Evolutionary conservation across 129 eudicot species (phyloP), one percentile per base, ranked within the genome.

Genomic region (Logfia minima): DNA sequence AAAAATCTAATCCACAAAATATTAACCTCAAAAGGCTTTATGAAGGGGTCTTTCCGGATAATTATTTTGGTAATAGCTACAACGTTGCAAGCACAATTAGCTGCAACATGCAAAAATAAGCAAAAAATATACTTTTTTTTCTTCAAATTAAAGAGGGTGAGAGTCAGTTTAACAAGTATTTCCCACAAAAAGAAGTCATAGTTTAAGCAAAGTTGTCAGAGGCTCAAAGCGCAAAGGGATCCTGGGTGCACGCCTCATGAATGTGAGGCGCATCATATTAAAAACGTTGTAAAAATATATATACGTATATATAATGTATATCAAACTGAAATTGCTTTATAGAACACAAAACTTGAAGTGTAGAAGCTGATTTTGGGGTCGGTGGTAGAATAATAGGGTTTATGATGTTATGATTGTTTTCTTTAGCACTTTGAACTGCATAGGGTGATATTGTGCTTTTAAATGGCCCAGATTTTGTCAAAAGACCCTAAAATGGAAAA

Each of bases 51-150:
- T 41, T 64, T 29, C 62, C 63, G 28, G 31, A 64, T 26, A n/a
- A 63, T 43, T 45, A 63, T 17, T 23, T 55, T n/a, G 1, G 14
- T 10, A 64, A 39, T 6, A 21, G 29, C 61, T 63, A 62, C 32
- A 28, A 63, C 14, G 26, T 41, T 41, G 79, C 79, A 63, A 75
- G 13, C 79, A 64, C 9, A 19, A 10, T 45, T 29, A 19, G 43
- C 71, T 26, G n/a, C 60, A 75, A 43, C 41, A 5, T 41, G 58
- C 2, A 48, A 55, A 35, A 53, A 6, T 18, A 58, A 61, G 63
- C 45, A 13, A 24, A 41, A 43, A 31, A 3, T 45, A 75, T 75
- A 48, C 6, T 56, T 34, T 58, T 32, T 7, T 13, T 45, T 45
- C 53, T 23, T 58, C 26, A 58, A 19, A 58, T 8, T 6, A 26